These are phyloP conservation scores for Fusarium vanettenii DNA, from an alignment of 2,329 filamentous ascomycete species.

Conservation along the genomic window DNA sequence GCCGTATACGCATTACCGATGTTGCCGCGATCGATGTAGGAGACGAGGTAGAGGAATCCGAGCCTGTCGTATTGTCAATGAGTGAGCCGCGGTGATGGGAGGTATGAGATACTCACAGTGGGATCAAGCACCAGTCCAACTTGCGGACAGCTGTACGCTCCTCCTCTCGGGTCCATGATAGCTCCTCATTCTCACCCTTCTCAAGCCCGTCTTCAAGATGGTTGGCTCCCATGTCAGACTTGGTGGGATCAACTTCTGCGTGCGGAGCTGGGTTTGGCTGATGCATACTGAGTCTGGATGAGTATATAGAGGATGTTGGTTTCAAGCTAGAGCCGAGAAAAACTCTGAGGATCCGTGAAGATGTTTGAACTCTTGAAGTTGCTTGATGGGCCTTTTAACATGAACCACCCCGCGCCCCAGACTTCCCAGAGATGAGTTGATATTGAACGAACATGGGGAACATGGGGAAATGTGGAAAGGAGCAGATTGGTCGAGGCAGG, in stretches of 20 bases:
- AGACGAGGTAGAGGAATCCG: conserved; percentile 10
- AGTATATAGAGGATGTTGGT: background rate
- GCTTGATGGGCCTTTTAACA: background rate
- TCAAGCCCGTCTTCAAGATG: background rate
- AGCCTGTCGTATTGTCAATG: background rate
- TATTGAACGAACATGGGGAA: background rate
- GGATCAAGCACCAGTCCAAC: background rate
- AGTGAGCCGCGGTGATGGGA: background rate
- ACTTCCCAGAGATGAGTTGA: background rate
- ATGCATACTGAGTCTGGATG: background rate
- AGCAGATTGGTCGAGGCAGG: background rate
- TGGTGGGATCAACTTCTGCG: background rate
- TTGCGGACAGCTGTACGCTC: background rate
- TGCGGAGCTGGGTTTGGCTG: background rate
- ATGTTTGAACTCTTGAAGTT: background rate
- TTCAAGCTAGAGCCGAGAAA: background rate
- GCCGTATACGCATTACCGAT: conserved; percentile 16
- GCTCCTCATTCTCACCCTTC: background rate
- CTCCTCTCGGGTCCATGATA: background rate
- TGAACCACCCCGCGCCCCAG: background rate
- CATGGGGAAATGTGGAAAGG: background rate
- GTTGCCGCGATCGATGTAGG: conserved; percentile 17
- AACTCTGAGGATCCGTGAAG: background rate
- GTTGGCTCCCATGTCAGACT: background rate
- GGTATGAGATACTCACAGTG: background rate